Base-by-base conservation (phyloP, 1,284 basidiomycete species). In the Irpex sp. region DNA sequence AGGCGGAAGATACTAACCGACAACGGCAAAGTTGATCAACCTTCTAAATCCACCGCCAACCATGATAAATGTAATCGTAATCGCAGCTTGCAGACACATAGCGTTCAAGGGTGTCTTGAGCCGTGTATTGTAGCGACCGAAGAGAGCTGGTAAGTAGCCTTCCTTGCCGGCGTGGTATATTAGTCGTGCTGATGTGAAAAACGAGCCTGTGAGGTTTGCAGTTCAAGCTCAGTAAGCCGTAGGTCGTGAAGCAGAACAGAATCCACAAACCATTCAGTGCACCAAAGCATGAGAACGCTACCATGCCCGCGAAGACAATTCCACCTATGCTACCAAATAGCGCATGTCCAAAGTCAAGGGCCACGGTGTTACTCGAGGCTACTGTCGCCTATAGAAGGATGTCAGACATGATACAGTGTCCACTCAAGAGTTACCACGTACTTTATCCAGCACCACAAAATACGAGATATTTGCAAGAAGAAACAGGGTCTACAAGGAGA, bases 261-360 rank as follows among this genome's bases (percentile, higher is more conserved):
- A 34, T 52, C 58, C 17, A 66, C 71, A 8, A 72, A 84, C 93
- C 92, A 73, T 96, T 96, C 52, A 97, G 76, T 0, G 96, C 94
- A 8, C 96, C 96, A 69, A 97, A 94, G 73, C 96, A 98, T 1
- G 94, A 97, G 65, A 98, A 86, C 1, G 95, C 93, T 2, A 99
- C 97, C 80, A 96, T 87, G 64, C 85, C 81, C 1, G 96, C 94
- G 73, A 99, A 98, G 2, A 97, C 71, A 1, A 89, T 85, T 0
- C 93, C 96, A 19, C 97, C 97, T 11, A 91, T 76, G 4, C 89
- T 86, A 5, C 97, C 97, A 66, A 96, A 92, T 2, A 97, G 77
- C 0, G 86, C 88, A 61, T 89, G 85, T 1, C 97, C 97, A 71
- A 98, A 99, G 75, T 99, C 97, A 66, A 97, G 81, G 0, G 95